Conservation (phyloP, 805 yeast genomes). For the Spathaspora arborariae region DNA sequence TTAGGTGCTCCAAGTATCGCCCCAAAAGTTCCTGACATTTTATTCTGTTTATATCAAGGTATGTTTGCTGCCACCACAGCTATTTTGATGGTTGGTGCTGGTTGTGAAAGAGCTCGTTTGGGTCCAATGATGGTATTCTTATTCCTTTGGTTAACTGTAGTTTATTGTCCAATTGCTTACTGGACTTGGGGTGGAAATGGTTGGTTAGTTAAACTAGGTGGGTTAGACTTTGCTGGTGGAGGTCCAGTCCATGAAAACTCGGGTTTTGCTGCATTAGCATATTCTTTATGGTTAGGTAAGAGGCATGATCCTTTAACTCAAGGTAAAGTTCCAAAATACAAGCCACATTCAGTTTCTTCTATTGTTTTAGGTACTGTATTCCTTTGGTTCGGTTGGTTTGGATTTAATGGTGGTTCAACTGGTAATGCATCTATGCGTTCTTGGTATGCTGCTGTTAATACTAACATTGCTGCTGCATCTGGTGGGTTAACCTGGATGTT, state of each 20-base stretch:
- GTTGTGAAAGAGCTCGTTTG: conserved; percentile 93
- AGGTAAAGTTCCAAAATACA: conserved; percentile 77
- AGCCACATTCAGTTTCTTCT: conserved; percentile 88
- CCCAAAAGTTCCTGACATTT: conserved; percentile 77
- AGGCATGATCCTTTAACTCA: conserved; percentile 77
- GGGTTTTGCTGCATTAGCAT: conserved; percentile 92
- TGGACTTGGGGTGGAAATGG: conserved; percentile 98
- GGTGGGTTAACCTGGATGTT: conserved; percentile 96
- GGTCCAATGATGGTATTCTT: conserved; percentile 96
- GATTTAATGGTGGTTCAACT: conserved; percentile 97
- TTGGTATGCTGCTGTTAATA: conserved; percentile 89
- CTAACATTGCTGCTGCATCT: conserved; percentile 88
- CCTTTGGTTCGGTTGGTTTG: conserved; percentile 99
- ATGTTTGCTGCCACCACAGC: conserved; percentile 96
- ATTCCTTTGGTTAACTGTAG: conserved; percentile 91
- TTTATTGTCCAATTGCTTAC: conserved; percentile 92
- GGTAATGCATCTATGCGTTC: conserved; percentile 92
- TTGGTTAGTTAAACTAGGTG: conserved; percentile 81
- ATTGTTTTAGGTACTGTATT: conserved; percentile 91
- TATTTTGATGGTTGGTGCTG: conserved; percentile 94
- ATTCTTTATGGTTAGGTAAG: conserved; percentile 88
- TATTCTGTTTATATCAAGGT: conserved; percentile 90
- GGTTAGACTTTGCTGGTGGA: conserved; percentile 96
- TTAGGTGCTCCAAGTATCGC: conserved; percentile 76
- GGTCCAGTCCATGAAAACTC: conserved; percentile 96